Base-by-base conservation (phyloP, 345 rosid species). In the Bruguiera parviflora region DNA sequence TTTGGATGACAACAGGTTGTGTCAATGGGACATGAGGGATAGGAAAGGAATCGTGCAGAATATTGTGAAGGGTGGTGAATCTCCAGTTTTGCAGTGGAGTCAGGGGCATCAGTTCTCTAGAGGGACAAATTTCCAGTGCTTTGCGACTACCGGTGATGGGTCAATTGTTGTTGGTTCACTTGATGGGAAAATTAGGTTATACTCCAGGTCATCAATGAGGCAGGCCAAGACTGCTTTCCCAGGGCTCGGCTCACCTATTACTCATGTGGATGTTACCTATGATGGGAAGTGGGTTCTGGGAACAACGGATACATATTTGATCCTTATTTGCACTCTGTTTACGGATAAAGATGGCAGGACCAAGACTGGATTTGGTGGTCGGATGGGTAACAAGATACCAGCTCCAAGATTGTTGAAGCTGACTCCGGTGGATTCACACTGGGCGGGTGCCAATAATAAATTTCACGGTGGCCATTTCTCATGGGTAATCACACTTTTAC, bases 1-100 rank as follows among this genome's bases (percentile, higher is more conserved):
- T 39, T 82, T 94, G 79, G 96, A 94, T 83, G 90, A 94, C 77
- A 94, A 83, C 64, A 88, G 96, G 82, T 82, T 94, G 77, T 94
- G 97, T 71, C 98, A 89, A 53, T 94, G 98, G 98, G 98, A 94
- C 80, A 89, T 86, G 96, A 85, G 98, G 76, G 98, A 91, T 64
- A 82, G 69, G 79, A 74, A 84, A 37, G 98, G 98, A 56, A 82
- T 89, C 21, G 97, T 91, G 64, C 97, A 88, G 88, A 78, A 86
- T 69, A 82, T 89, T 19, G 87, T 74, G 2, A 76, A 58, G 31
- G 72, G 84, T n/a, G 67, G 65, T 6, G 83, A 61, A 9, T 88
- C 97, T 0, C 95, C 97, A 1, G 87, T 89, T 68, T 81, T 94
- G 85, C 78, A 88, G 57, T 94, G 97, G 96, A 81, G 84, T 64